Percentiles rank a stretch among this genome's conserved stretches.
These are phyloP conservation scores for Penicillium frequentans DNA, from an alignment of 2,329 filamentous ascomycete species.

Conservation along the genomic window DNA sequence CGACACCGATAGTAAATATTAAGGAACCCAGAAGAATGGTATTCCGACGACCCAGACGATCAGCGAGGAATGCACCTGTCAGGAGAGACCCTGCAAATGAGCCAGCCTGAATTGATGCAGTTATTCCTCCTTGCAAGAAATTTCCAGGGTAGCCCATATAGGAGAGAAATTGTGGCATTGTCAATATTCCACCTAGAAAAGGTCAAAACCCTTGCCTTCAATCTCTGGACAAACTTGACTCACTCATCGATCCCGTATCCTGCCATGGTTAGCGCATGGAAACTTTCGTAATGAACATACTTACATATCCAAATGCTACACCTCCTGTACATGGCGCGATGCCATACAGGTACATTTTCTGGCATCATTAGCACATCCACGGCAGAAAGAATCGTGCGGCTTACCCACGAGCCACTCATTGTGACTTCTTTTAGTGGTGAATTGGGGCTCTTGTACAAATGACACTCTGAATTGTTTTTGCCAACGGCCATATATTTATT, in stretches of 20 bases:
- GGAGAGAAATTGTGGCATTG: constrained; percentile 23
- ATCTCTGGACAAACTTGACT: not conserved
- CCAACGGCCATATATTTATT: not conserved
- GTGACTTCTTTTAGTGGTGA: not conserved
- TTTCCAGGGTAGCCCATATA: constrained; percentile 28
- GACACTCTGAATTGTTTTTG: not conserved
- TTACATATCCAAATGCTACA: constrained; percentile 28
- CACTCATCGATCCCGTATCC: constrained; percentile 12
- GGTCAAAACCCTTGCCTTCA: not conserved
- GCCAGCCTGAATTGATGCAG: constrained; percentile 52
- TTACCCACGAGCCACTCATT: constrained; percentile 9
- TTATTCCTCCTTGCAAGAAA: constrained; percentile 39
- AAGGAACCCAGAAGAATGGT: constrained; percentile 46
- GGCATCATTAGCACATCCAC: not conserved
- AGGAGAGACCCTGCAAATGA: constrained; percentile 48
- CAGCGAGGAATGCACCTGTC: constrained; percentile 47
- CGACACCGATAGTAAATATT: constrained; percentile 50
- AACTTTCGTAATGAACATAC: not conserved
- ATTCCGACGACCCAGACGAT: constrained; percentile 45
- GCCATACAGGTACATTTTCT: constrained; percentile 28
- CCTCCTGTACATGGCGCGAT: constrained; percentile 27
- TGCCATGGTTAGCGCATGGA: not conserved
- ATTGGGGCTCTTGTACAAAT: not conserved
- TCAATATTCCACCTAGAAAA: constrained; percentile 14
- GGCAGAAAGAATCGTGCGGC: not conserved